Evolutionary conservation across 768 basidiomycete genomes (phyloP).

Genomic region (Pisolithus marmoratus): DNA sequence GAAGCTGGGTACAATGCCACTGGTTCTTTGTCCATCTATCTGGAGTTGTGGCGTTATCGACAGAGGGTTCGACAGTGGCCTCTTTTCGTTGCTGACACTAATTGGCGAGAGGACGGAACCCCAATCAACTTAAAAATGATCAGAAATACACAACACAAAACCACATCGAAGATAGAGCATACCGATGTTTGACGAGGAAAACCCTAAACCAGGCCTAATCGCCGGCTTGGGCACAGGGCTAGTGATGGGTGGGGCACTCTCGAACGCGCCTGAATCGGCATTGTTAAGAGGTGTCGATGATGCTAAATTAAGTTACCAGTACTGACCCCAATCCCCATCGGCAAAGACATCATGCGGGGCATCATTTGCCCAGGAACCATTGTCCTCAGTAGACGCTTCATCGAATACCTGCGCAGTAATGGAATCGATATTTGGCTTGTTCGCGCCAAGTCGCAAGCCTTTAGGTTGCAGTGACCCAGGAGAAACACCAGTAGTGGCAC

Average conservation of each 20-base stretch:
- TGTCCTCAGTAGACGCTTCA: constrained; percentile 39
- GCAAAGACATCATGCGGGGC: constrained; percentile 93
- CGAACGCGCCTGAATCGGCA: constrained; percentile 61
- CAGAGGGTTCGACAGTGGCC: constrained; percentile 11
- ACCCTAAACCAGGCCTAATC: constrained; percentile 22
- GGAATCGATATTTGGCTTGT: constrained; percentile 37
- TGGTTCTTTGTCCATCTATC: constrained; percentile 1
- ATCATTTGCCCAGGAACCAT: constrained; percentile 58
- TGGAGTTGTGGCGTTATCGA: constrained; percentile 18
- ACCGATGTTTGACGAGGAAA: constrained; percentile 1
- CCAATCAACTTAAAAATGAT: constrained; percentile 16
- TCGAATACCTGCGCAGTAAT: constrained; percentile 55
- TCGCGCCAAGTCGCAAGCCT: constrained; percentile 66
- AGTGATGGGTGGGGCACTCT: constrained; percentile 40
- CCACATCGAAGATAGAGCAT: background rate
- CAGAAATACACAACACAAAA: background rate
- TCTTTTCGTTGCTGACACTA: constrained; percentile 8
- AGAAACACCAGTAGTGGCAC: background rate
- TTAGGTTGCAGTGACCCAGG: constrained; percentile 36
- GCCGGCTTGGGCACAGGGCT: constrained; percentile 19
- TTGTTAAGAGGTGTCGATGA: background rate
- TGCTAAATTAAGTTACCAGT: background rate
- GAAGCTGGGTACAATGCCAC: constrained; percentile 1
- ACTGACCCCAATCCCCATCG: constrained; percentile 94
- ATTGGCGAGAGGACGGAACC: constrained; percentile 9